Evolutionary conservation across 257 asterid species (phyloP), one percentile per base, ranked within the genome.

Genomic region (Jaltomata sinuosa): DNA sequence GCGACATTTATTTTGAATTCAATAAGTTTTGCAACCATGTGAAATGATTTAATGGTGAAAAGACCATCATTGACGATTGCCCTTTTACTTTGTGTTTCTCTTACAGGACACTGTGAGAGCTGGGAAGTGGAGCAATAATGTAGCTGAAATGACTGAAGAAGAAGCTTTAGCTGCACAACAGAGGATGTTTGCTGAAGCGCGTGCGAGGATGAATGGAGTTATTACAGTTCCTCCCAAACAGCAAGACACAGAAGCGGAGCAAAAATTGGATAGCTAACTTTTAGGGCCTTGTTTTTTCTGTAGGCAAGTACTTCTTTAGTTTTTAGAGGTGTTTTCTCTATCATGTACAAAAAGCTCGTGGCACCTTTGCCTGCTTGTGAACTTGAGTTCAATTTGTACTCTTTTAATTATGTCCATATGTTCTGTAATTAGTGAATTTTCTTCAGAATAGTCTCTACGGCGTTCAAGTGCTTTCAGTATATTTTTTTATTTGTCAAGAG

Each of bases 151-250:
- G 99, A 93, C 97, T 1, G 98, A 96, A 87, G 99, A 94, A 88
- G 97, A 96, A 87, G 99, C 99, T 18, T 42, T 86, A 32, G 91
- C 90, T 3, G 98, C 94, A 90, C 99, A 96, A 89, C 99, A 96
- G 89, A 91, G 98, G 88, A 96, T 96, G 99, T 96, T 96, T 86
- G 99, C 99, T 3, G 99, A 96, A 86, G 99, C 98, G 11, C 96
- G 99, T 53, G 98, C 98, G 8, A 83, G 99, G 87, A 96, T 96
- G 99, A 94, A 92, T 38, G 97, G 97, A 40, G 92, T 93, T 18
- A 81, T 85, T 69, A 29, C 65, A 87, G 79, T 93, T 93, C 94
- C 94, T 3, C 81, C 62, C 81, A 91, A 92, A 91, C 96, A 88
- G 85, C 57, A 92, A 3, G 97, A 91, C 25, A 34, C 93, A 14